Evolutionary conservation across 1,139 yeast species (phyloP).

Genomic region (Entelexis paramagnoliae): DNA sequence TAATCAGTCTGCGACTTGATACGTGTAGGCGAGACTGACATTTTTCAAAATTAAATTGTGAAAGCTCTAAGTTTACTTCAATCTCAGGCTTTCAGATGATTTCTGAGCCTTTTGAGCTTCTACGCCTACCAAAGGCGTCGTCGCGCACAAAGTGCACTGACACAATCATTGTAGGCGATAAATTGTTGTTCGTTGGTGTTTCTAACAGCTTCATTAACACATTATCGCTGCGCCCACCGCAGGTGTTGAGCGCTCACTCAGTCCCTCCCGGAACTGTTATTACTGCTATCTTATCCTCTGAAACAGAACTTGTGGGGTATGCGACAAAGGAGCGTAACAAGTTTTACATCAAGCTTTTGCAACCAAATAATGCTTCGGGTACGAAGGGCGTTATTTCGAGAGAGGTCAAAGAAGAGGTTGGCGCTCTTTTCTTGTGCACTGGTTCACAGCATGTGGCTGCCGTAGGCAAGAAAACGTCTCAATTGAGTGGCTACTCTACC

Average conservation of each 20-base stretch:
- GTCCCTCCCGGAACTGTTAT: slow-evolving; percentile 52
- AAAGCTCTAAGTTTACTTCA: background rate
- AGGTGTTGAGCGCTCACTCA: slow-evolving; percentile 57
- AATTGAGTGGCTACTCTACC: background rate
- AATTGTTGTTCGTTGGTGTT: slow-evolving; percentile 28
- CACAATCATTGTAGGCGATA: slow-evolving; percentile 9
- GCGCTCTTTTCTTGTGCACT: slow-evolving; percentile 11
- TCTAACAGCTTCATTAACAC: slow-evolving; percentile 69
- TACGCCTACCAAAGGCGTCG: slow-evolving; percentile 28
- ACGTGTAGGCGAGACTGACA: background rate
- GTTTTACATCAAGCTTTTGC: slow-evolving; percentile 20
- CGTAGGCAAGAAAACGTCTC: slow-evolving; percentile 2
- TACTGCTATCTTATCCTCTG: slow-evolving; percentile 25
- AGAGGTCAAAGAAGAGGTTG: slow-evolving; percentile 15
- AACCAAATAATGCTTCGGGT: background rate
- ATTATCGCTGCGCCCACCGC: slow-evolving; percentile 68
- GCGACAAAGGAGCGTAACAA: slow-evolving; percentile 28
- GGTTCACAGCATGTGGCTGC: background rate
- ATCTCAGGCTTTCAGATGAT: slow-evolving; percentile 22
- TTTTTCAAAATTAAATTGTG: background rate
- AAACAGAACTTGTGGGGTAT: slow-evolving; percentile 22
- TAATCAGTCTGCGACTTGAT: too few species aligned
- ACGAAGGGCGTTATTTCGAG: background rate
- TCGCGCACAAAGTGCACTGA: slow-evolving; percentile 18
- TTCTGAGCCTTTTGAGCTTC: slow-evolving; percentile 31